Conservation (phyloP, 768 basidiomycete genomes). For the Termitomyces sp. region DNA sequence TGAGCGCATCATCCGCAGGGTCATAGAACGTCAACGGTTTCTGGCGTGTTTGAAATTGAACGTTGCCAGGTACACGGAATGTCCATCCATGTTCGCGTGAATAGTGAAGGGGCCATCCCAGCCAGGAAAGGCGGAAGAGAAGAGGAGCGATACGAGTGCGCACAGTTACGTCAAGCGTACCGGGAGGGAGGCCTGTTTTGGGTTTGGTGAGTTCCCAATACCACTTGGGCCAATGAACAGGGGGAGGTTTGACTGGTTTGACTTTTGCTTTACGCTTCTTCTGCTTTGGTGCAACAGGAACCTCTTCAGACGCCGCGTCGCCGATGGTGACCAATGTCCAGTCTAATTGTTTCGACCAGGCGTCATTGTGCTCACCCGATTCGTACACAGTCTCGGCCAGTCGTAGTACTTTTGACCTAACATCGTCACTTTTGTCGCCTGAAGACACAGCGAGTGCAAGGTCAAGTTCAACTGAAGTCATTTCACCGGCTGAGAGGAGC, state of each 20-base stretch:
- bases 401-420: conserved; percentile 28
- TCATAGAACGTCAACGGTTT: conserved; percentile 54
- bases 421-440: conserved; percentile 29
- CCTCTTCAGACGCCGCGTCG: conserved; percentile 3
- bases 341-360: conserved; percentile 62
- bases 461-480: conserved; percentile 34
- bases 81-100: conserved; percentile 90
- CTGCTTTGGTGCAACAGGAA: conserved; percentile 6
- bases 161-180: conserved; percentile 79
- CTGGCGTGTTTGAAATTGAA: conserved; percentile 39
- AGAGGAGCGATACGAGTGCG: conserved; percentile 80
- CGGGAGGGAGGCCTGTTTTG: conserved; percentile 59
- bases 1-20: conserved; percentile 52
- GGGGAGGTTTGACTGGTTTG: conserved; percentile 34
- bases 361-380: conserved; percentile 28
- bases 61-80: conserved; percentile 63
- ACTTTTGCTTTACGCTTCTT: conserved; percentile 24
- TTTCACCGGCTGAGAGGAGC: conserved; percentile 33
- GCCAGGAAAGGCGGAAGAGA: conserved; percentile 84
- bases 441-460: conserved; percentile 43
- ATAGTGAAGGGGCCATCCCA: conserved; percentile 76
- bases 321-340: conserved; percentile 40
- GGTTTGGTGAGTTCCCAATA: conserved; percentile 86
- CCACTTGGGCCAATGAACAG: conserved; percentile 90
- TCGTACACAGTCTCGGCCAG: conserved; percentile 34